A percentile compares a stretch with the other conserved stretches of the same genome.
Evolutionary conservation across 1,284 basidiomycete species (phyloP).

Genomic region (Rhodotorula sp.): DNA sequence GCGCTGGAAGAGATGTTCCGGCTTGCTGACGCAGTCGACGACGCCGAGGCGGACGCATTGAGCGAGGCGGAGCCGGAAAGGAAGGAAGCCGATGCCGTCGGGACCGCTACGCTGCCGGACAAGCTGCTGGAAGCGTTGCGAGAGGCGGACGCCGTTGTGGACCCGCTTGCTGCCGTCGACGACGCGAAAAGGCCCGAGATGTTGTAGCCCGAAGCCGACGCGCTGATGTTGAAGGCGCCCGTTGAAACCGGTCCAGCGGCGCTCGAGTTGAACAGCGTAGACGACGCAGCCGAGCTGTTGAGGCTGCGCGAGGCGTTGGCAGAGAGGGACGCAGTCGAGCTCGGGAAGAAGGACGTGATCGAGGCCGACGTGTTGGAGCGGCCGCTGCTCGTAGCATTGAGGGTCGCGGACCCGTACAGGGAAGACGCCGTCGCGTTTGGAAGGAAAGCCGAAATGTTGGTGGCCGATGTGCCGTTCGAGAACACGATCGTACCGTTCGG

Average conservation of each 20-base stretch:
- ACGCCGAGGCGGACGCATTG: not conserved
- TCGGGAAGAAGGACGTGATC: not conserved
- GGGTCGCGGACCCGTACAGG: not conserved
- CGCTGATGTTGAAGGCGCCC: not conserved
- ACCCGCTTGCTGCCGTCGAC: not conserved
- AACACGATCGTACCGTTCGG: conserved; percentile 3
- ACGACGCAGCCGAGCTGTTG: not conserved
- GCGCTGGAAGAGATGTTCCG: no score
- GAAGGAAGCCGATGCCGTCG: not conserved
- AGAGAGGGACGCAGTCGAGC: not conserved
- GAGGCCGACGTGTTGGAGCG: not conserved
- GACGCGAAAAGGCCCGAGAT: not conserved
- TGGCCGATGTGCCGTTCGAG: not conserved
- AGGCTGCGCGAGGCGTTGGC: not conserved
- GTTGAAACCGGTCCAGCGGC: not conserved
- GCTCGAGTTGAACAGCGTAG: not conserved
- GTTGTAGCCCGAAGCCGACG: not conserved
- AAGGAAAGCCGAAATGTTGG: not conserved
- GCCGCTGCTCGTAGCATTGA: not conserved
- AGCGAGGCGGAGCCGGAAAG: no score
- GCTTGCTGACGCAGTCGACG: no score
- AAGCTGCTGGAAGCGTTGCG: not conserved
- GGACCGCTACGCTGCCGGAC: not conserved
- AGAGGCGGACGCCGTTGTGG: no score
- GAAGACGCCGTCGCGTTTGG: not conserved